Percentiles rank a stretch among this genome's conserved stretches.
phyloP scores from a whole-genome alignment of 148 eudicot genomes.

The Rhododendron ovatum region DNA sequence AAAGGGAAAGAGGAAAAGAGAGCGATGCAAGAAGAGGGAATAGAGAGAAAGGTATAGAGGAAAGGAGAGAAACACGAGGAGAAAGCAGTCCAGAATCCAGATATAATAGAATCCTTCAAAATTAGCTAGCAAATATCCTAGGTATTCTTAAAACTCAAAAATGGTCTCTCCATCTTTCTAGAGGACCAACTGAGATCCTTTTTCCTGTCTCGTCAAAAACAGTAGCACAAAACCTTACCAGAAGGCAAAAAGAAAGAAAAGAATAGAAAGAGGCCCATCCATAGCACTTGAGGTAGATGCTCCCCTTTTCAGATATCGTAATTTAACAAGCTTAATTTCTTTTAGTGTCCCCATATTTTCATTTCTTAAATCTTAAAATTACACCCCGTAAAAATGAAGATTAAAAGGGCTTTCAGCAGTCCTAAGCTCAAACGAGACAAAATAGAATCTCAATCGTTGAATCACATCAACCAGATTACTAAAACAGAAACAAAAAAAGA shows the following conservation, averaged over 20 bases:
- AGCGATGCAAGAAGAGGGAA: too few species aligned
- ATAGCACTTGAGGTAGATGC: not conserved
- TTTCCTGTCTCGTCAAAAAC: not conserved
- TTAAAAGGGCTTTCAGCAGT: not conserved
- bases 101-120: not conserved
- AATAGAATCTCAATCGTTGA: not conserved
- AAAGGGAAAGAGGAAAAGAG: too few species aligned
- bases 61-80: not conserved
- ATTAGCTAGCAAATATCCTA: too few species aligned
- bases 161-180: too few species aligned
- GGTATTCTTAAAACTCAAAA: not conserved
- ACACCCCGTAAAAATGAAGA: not conserved
- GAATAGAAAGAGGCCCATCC: not conserved
- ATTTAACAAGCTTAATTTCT: not conserved
- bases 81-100: not conserved
- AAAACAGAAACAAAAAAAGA: not conserved
- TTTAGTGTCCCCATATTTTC: not conserved
- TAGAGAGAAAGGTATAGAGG: not conserved
- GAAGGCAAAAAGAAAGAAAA: not conserved
- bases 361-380: not conserved
- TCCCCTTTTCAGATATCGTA: not conserved
- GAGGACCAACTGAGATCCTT: not conserved
- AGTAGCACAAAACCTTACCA: not conserved
- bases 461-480: not conserved
- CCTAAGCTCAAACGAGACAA: not conserved